phyloP scores from a whole-genome alignment of 176 grass and related monocot genomes.

The Avena atlantica region DNA sequence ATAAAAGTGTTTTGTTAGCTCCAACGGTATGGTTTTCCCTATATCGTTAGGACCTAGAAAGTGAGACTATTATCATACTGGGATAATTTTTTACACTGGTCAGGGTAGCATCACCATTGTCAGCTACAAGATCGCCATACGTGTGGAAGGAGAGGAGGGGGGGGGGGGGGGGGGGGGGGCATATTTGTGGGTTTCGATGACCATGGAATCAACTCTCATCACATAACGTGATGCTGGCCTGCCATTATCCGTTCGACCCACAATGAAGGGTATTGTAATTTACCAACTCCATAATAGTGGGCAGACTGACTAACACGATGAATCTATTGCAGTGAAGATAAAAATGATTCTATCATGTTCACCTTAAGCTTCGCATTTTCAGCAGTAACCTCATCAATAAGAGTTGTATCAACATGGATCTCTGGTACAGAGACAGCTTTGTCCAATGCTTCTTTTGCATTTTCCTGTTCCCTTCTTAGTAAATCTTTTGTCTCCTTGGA shows the following conservation, averaged over 20 bases:
- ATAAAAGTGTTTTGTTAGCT: constrained; percentile 2
- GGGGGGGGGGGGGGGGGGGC: background rate
- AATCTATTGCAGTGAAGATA: constrained; percentile 34
- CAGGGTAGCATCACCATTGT: constrained; percentile 24
- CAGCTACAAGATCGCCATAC: constrained; percentile 21
- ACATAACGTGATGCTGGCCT: constrained; percentile 17
- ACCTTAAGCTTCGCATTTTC: constrained; percentile 98
- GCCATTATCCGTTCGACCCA: background rate
- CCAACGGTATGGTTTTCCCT: constrained; percentile 31
- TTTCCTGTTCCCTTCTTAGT: constrained; percentile 71
- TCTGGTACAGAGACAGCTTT: constrained; percentile 68
- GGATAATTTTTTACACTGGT: constrained; percentile 27
- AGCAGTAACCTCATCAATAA: constrained; percentile 73
- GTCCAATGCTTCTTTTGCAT: constrained; percentile 59
- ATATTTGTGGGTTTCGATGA: constrained; percentile 4
- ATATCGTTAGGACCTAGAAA: constrained; percentile 1
- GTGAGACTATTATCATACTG: constrained; percentile 3
- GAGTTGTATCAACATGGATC: constrained; percentile 80
- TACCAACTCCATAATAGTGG: constrained; percentile 20
- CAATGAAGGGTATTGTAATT: constrained; percentile 12
- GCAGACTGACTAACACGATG: background rate
- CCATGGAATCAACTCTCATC: background rate
- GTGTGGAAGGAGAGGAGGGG: background rate
- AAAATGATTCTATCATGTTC: constrained; percentile 27
- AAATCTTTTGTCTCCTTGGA: constrained; percentile 75